These are phyloP conservation scores for Cystofilobasidium bisporidii DNA, from an alignment of 768 basidiomycete species.

Conservation along the genomic window DNA sequence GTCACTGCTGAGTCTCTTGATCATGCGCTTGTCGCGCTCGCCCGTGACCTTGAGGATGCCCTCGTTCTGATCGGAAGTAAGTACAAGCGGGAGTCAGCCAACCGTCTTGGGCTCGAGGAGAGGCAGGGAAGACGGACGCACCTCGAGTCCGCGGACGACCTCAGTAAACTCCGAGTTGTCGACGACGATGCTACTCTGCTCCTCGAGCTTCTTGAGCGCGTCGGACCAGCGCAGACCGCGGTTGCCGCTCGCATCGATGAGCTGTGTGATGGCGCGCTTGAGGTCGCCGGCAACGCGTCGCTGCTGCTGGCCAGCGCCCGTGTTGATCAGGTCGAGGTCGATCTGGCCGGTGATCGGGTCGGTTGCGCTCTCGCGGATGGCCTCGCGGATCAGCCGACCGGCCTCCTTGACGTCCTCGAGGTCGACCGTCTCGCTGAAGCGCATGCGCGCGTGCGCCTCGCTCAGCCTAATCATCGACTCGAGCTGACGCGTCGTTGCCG, in stretches of 20 bases:
- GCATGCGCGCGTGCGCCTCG: slow-evolving; percentile 95
- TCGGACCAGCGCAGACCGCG: slow-evolving; percentile 73
- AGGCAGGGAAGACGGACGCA: slow-evolving; percentile 3
- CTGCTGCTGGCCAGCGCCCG: slow-evolving; percentile 80
- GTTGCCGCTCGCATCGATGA: slow-evolving; percentile 50
- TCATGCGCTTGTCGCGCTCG: slow-evolving; percentile 26
- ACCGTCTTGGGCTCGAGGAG: not conserved
- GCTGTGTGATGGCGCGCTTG: slow-evolving; percentile 62
- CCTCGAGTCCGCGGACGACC: slow-evolving; percentile 38
- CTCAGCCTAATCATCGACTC: slow-evolving; percentile 94
- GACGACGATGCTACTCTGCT: slow-evolving; percentile 74
- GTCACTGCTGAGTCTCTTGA: slow-evolving; percentile 25
- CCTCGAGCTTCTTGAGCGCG: slow-evolving; percentile 63
- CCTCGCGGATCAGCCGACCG: slow-evolving; percentile 88
- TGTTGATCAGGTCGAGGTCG: slow-evolving; percentile 39
- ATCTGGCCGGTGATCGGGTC: slow-evolving; percentile 86
- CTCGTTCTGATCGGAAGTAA: slow-evolving; percentile 18
- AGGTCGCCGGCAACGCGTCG: slow-evolving; percentile 80
- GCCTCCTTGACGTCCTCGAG: slow-evolving; percentile 81
- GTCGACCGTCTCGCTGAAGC: slow-evolving; percentile 78
- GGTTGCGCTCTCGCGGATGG: slow-evolving; percentile 73
- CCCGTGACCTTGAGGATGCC: slow-evolving; percentile 26
- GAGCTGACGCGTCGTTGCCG: slow-evolving; percentile 92
- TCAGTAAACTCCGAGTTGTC: slow-evolving; percentile 65
- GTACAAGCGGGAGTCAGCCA: not conserved